Evolutionary conservation across 345 rosid species (phyloP).

Genomic region (Toxicodendron radicans): DNA sequence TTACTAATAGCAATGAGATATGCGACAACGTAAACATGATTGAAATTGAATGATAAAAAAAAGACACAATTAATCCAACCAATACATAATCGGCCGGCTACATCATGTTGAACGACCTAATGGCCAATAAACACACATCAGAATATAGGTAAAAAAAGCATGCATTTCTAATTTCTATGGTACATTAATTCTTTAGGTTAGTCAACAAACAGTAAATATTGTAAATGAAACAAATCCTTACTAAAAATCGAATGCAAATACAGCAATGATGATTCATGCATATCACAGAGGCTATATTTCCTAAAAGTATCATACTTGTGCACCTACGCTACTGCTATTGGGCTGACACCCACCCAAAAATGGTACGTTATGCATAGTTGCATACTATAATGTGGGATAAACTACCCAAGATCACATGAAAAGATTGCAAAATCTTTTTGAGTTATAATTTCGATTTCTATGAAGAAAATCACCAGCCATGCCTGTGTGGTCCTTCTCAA

Average conservation of each 20-base stretch:
- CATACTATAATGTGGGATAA: neutral
- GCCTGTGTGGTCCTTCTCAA: conserved; percentile 9
- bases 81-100: too few species aligned
- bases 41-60: too few species aligned
- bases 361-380: neutral
- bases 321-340: neutral
- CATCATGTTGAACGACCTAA: too few species aligned
- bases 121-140: too few species aligned
- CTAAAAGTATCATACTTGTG: neutral
- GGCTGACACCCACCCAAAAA: neutral
- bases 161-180: too few species aligned
- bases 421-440: conserved; percentile 30
- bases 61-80: too few species aligned
- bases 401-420: conserved; percentile 10
- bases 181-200: too few species aligned
- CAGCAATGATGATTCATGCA: neutral
- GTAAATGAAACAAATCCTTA: neutral
- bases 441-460: conserved; percentile 5
- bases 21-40: too few species aligned
- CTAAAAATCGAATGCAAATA: neutral
- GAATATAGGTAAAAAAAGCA: too few species aligned
- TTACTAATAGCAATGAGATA: too few species aligned
- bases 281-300: neutral
- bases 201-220: neutral
- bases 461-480: conserved; percentile 8